A percentile compares a stretch with the other conserved stretches of the same genome.
Evolutionary conservation across 2,329 filamentous ascomycete genomes (phyloP).

Genomic region (Exophiala viscosa): DNA sequence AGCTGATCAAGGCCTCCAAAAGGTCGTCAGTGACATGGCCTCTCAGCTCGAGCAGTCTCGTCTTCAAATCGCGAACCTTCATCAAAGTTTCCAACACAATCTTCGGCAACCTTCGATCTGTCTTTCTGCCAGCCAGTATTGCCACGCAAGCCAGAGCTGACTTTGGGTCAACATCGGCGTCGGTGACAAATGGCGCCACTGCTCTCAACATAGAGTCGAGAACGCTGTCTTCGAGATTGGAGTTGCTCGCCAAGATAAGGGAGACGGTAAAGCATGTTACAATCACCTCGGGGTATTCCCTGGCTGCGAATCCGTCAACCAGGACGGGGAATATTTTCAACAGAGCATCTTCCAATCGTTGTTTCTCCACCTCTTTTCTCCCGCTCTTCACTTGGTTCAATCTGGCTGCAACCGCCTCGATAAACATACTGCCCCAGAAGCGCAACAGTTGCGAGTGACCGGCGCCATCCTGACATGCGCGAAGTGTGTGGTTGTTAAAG

Average conservation of each 20-base stretch:
- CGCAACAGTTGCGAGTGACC: constrained; percentile 74
- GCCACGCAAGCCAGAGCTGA: constrained; percentile 76
- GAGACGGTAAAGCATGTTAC: constrained; percentile 90
- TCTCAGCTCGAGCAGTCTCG: constrained; percentile 35
- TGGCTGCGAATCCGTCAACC: constrained; percentile 71
- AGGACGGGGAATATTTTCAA: constrained; percentile 66
- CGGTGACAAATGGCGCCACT: constrained; percentile 71
- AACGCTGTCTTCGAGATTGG: constrained; percentile 70
- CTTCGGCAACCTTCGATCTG: constrained; percentile 64
- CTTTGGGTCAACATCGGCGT: constrained; percentile 59
- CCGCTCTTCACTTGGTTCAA: constrained; percentile 74
- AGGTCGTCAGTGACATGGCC: constrained; percentile 15
- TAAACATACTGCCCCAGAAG: constrained; percentile 87
- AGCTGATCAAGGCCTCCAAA: constrained; percentile 12
- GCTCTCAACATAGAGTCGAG: constrained; percentile 89
- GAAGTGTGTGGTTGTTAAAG: constrained; percentile 74
- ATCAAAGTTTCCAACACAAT: constrained; percentile 59
- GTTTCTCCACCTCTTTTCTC: constrained; percentile 68
- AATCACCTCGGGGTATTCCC: constrained; percentile 72
- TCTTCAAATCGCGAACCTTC: constrained; percentile 34
- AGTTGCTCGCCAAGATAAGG: constrained; percentile 79
- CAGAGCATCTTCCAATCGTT: constrained; percentile 75
- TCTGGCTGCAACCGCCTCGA: constrained; percentile 79
- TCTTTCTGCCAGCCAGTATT: constrained; percentile 75
- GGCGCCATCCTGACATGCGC: constrained; percentile 66